phyloP scores from a whole-genome alignment of 1,284 basidiomycete genomes.

The Moniliella sp. region DNA sequence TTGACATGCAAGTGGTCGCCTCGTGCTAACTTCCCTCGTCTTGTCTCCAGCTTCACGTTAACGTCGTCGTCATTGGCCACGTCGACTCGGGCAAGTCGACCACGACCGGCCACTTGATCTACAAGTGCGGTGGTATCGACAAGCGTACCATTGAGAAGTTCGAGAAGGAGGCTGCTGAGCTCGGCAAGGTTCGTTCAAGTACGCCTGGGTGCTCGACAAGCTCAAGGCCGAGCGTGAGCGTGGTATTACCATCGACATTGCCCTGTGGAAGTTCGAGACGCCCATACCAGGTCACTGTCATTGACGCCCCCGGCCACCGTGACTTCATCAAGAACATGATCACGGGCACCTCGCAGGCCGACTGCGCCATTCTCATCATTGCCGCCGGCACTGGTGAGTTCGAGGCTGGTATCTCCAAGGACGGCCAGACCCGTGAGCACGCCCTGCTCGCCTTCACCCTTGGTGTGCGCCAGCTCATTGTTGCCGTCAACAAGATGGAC shows the following conservation, averaged over 20 bases:
- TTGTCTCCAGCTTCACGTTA: constrained; percentile 17
- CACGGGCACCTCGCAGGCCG: constrained; percentile 88
- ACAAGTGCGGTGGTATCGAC: constrained; percentile 99
- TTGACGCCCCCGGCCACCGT: constrained; percentile 97
- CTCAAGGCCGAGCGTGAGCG: constrained; percentile 95
- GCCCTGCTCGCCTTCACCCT: constrained; percentile 98
- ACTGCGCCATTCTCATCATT: constrained; percentile 98
- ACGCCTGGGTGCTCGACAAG: constrained; percentile 98
- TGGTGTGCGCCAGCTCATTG: constrained; percentile 98
- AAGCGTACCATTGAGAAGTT: constrained; percentile 99
- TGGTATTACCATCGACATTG: constrained; percentile 99
- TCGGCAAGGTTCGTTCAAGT: constrained; percentile 97
- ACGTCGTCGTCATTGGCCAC: constrained; percentile 35
- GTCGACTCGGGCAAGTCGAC: constrained; percentile 60
- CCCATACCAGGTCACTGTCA: constrained; percentile 47
- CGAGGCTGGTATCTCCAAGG: constrained; percentile 99
- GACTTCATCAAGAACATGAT: constrained; percentile 87
- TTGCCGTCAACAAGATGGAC: constrained; percentile 99
- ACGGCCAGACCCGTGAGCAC: constrained; percentile 99
- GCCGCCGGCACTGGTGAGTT: constrained; percentile 98
- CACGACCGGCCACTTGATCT: constrained; percentile 99
- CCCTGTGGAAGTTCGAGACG: constrained; percentile 38
- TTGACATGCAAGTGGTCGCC: no score
- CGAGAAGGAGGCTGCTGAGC: constrained; percentile 99
- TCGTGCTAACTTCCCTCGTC: no score